These are phyloP conservation scores for Myriangium duriaei DNA, from an alignment of 2,329 filamentous ascomycete genomes.

Conservation along the genomic window DNA sequence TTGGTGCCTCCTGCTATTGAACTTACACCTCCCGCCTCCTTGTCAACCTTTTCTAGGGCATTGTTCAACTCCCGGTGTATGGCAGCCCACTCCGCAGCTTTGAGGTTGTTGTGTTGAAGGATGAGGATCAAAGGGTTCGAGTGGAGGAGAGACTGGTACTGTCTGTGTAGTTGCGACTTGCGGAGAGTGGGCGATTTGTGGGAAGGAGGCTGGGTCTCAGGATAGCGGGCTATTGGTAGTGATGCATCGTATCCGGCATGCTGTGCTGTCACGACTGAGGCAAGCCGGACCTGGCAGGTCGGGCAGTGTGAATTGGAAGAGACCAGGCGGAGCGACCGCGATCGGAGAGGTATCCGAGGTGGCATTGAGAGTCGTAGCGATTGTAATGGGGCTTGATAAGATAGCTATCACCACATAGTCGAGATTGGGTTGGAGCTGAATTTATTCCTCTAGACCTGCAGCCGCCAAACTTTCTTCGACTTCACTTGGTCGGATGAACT, in stretches of 20 bases:
- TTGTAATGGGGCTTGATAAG: too few relatives aligned
- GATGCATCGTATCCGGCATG: slow-evolving; percentile 38
- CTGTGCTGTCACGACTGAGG: slow-evolving; percentile 37
- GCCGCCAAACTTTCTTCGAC: too few relatives aligned
- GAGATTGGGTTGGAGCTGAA: too few relatives aligned
- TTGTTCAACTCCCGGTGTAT: slow-evolving; percentile 56
- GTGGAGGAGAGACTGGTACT: slow-evolving; percentile 78
- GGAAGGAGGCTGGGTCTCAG: slow-evolving; percentile 68
- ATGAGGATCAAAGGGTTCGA: slow-evolving; percentile 75
- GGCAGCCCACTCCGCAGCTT: slow-evolving; percentile 60
- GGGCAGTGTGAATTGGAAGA: slow-evolving; percentile 18
- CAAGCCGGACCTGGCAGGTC: slow-evolving; percentile 33
- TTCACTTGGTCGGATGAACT: too few relatives aligned
- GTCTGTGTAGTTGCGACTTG: slow-evolving; percentile 77
- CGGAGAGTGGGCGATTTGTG: slow-evolving; percentile 76
- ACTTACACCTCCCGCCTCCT: slow-evolving; percentile 52
- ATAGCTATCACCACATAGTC: too few relatives aligned
- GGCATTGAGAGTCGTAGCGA: slow-evolving; percentile 44
- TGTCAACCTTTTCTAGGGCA: slow-evolving; percentile 52
- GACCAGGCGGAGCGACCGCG: slow-evolving; percentile 22
- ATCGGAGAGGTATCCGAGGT: slow-evolving; percentile 37
- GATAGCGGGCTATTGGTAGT: slow-evolving; percentile 38
- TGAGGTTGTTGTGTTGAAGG: slow-evolving; percentile 70
- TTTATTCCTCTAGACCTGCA: too few relatives aligned
- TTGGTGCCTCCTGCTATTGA: slow-evolving; percentile 35